phyloP scores from a whole-genome alignment of 768 basidiomycete genomes.

The Chiua virens region DNA sequence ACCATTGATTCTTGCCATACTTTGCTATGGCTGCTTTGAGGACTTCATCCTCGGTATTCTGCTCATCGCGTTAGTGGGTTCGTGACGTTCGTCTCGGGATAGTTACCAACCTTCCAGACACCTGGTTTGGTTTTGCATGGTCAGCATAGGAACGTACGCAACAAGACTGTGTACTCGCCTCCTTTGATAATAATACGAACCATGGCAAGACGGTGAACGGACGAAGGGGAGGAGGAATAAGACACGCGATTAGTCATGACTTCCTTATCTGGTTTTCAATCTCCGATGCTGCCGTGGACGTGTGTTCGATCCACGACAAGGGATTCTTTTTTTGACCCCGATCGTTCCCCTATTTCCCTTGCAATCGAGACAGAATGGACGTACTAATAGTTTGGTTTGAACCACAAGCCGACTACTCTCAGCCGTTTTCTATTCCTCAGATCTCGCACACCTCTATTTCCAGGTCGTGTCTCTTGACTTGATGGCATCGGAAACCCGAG shows the following conservation, averaged over 20 bases:
- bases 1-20: conserved; percentile 97
- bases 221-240: not conserved
- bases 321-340: not conserved
- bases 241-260: conserved; percentile 1
- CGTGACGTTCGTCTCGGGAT: not conserved
- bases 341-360: conserved; percentile 11
- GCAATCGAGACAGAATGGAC: not conserved
- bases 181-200: conserved; percentile 92
- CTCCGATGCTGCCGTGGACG: conserved; percentile 14
- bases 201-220: conserved; percentile 43
- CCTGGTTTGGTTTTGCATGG: conserved; percentile 37
- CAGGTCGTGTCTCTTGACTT: no score
- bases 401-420: no score
- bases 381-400: no score
- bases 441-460: no score
- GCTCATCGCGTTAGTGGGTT: conserved; percentile 10
- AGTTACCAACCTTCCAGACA: conserved; percentile 71
- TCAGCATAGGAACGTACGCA: conserved; percentile 3
- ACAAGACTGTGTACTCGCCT: conserved; percentile 43
- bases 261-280: conserved; percentile 12
- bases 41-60: conserved; percentile 98
- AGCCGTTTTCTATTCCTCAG: no score
- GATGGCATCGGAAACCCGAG: not conserved
- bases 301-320: conserved; percentile 4
- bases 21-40: conserved; percentile 98